Evolutionary conservation across 129 eudicot genomes (phyloP).

Genomic region (Deinandra increscens): DNA sequence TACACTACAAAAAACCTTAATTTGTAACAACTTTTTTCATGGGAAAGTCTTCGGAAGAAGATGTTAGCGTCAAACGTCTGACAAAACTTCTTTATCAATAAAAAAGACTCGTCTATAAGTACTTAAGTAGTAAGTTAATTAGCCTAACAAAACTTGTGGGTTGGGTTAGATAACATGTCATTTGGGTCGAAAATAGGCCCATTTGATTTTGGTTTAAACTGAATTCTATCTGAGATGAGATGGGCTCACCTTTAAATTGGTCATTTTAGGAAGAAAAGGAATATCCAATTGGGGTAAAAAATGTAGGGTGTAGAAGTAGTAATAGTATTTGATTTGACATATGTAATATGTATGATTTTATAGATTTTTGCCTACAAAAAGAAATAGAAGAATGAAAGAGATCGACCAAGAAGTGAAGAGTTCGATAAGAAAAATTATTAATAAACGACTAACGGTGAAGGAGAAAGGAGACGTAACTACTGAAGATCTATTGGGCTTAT

Average conservation of each 20-base stretch:
- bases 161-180: background rate
- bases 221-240: too few species aligned
- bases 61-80: too few species aligned
- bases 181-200: background rate
- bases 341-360: background rate
- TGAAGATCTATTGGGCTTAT: constrained; percentile 24
- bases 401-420: constrained; percentile 12
- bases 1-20: too few species aligned
- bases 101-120: background rate
- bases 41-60: too few species aligned
- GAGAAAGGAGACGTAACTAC: background rate
- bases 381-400: constrained; percentile 20
- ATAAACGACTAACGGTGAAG: constrained; percentile 8
- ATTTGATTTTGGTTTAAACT: too few species aligned
- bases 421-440: constrained; percentile 21
- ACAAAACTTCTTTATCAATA: too few species aligned
- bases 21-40: too few species aligned
- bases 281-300: too few species aligned
- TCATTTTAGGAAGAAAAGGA: background rate
- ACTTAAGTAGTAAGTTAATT: too few species aligned
- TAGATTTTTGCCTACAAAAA: constrained; percentile 30
- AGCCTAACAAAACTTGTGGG: background rate
- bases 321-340: background rate
- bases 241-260: too few species aligned
- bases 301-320: background rate